phyloP scores from a whole-genome alignment of 352 stramenopile species.

The Phytophthora litchii region DNA sequence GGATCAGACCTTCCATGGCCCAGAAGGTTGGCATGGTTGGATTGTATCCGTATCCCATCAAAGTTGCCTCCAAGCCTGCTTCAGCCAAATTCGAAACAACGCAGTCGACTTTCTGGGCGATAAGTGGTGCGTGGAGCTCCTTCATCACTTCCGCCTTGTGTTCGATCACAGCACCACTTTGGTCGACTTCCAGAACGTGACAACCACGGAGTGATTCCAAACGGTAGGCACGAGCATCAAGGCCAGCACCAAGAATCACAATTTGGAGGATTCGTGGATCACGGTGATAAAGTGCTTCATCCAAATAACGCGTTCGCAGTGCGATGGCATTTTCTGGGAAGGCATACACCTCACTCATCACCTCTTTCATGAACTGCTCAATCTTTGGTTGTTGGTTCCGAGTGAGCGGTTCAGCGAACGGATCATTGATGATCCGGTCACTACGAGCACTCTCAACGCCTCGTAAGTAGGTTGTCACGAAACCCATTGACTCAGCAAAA shows the following conservation, averaged over 20 bases:
- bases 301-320: conserved; percentile 57
- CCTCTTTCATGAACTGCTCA: conserved; percentile 28
- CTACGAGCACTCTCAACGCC: conserved; percentile 34
- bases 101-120: conserved; percentile 48
- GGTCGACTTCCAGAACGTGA: conserved; percentile 61
- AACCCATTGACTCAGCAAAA: conserved; percentile 39
- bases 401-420: conserved; percentile 39
- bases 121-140: conserved; percentile 41
- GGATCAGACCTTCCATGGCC: conserved; percentile 58
- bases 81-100: conserved; percentile 55
- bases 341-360: conserved; percentile 1
- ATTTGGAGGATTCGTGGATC: conserved; percentile 52
- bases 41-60: conserved; percentile 54
- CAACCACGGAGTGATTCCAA: conserved; percentile 50
- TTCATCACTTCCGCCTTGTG: conserved; percentile 56
- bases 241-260: conserved; percentile 58
- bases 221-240: conserved; percentile 62
- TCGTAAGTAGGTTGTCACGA: conserved; percentile 42
- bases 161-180: conserved; percentile 47
- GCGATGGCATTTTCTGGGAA: conserved; percentile 37
- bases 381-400: conserved; percentile 31
- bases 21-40: conserved; percentile 59
- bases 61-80: conserved; percentile 37
- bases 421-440: conserved; percentile 44
- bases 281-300: conserved; percentile 55